Base-by-base conservation (phyloP, 129 eudicot genomes). In the Flaveria linearis region DNA sequence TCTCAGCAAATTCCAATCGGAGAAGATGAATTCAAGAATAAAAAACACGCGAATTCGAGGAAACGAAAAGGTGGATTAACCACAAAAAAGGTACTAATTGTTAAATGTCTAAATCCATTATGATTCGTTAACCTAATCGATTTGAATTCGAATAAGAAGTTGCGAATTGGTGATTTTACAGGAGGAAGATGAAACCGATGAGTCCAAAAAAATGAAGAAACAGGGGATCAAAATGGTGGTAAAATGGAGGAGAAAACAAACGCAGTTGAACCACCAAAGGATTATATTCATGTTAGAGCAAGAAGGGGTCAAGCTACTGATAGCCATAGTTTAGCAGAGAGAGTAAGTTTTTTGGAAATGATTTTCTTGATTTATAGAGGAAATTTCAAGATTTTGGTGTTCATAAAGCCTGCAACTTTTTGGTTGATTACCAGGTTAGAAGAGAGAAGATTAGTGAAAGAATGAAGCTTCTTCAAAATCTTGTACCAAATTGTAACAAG, bases 271-370 rank as follows among this genome's bases (percentile, higher is more conserved):
- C 62, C 84, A 74, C 84, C 80, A 57, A 80, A 80, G 64, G 84
- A 80, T 39, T 80, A 80, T 68, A 80, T 80, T 74, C 84, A 80
- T 74, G 98, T 93, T 80, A 88, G 98, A 72, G 98, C 98, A 75
- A 87, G 98, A 84, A 85, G 98, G 80, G 98, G 98, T 49, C 96
- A 93, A 81, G 98, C 98, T 61, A 93, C 98, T 72, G 98, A 93
- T 77, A 93, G 97, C 73, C 98, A 93, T 78, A 93, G 98, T 80
- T 78, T 93, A 78, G 98, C 98, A 28, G 98, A 93, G 79, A 85
- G 98, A 75, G 98, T 93, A 86, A 49, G 91, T 78, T 75, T 65
- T 67, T 67, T 4, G 6, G 28, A 64, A 47, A 5, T 1, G 2
- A 13, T 49, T 39, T 41, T 66, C 11, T 39, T 47, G 23, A 50